Percentiles rank a stretch among this genome's conserved stretches.
Conservation (phyloP, 2,329 filamentous ascomycete genomes). For the Penicillium sp. region DNA sequence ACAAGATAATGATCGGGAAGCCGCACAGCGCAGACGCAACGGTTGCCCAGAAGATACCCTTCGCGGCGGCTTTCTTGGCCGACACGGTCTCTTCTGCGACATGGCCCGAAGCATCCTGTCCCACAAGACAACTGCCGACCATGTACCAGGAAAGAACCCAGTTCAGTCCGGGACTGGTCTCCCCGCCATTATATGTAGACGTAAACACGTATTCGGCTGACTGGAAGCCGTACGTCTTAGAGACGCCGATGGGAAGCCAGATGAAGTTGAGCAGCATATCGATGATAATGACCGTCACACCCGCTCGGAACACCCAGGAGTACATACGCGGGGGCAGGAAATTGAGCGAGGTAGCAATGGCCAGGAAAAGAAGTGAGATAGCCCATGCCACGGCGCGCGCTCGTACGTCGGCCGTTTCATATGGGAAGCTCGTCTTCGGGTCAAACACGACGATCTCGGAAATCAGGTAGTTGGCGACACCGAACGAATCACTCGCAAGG, state of each 20-base stretch:
- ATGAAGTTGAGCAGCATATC: constrained; percentile 50
- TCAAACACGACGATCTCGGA: constrained; percentile 44
- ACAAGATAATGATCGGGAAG: constrained; percentile 33
- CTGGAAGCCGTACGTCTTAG: constrained; percentile 48
- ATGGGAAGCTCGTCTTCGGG: constrained; percentile 38
- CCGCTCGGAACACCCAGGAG: constrained; percentile 45
- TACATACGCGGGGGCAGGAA: constrained; percentile 43
- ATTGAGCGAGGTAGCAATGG: constrained; percentile 32
- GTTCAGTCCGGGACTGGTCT: constrained; percentile 27
- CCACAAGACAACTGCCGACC: constrained; percentile 29
- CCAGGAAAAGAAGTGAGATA: constrained; percentile 36
- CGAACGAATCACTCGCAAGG: constrained; percentile 28
- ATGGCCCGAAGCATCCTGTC: constrained; percentile 32
- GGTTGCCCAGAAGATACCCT: constrained; percentile 33
- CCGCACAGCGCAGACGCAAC: constrained; percentile 31
- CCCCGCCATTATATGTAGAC: constrained; percentile 33
- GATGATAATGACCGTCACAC: constrained; percentile 43
- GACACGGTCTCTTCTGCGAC: constrained; percentile 33
- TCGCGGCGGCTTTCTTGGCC: constrained; percentile 32
- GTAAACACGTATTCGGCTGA: constrained; percentile 48
- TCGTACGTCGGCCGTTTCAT: constrained; percentile 41
- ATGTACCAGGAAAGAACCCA: constrained; percentile 34
- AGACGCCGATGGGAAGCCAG: constrained; percentile 49
- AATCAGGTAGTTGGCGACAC: constrained; percentile 30
- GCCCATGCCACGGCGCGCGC: constrained; percentile 49